phyloP scores from a whole-genome alignment of 202 grass and related monocot genomes.

The Brachypodium distachyon region DNA sequence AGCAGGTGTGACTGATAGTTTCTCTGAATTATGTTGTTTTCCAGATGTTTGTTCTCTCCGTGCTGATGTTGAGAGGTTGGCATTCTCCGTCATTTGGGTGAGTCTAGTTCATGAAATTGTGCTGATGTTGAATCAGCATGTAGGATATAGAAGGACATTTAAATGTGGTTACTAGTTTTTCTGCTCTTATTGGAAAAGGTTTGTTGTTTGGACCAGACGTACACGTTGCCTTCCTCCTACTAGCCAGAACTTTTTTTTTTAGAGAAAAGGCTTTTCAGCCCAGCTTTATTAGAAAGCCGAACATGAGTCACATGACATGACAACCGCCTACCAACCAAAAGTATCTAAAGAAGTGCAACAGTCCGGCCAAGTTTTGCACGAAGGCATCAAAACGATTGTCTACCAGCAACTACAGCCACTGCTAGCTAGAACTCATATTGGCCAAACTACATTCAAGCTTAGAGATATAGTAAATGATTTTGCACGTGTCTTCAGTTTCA shows the following conservation, averaged over 20 bases:
- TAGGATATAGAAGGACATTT: background rate
- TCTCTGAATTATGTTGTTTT: conserved; percentile 19
- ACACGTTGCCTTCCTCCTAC: background rate
- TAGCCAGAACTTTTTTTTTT: too few relatives aligned
- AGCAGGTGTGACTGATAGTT: conserved; percentile 3
- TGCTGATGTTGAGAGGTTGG: conserved; percentile 84
- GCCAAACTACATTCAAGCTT: conserved; percentile 3
- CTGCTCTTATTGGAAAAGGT: background rate
- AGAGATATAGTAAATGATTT: background rate
- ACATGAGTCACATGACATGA: too few relatives aligned
- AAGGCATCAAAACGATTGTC: too few relatives aligned
- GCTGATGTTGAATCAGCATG: background rate
- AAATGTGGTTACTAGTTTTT: background rate
- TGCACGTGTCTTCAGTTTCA: background rate
- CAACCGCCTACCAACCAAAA: too few relatives aligned
- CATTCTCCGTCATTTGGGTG: conserved; percentile 98
- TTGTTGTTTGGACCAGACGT: background rate
- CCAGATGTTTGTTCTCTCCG: conserved; percentile 98
- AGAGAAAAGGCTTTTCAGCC: too few relatives aligned
- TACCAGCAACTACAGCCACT: too few relatives aligned
- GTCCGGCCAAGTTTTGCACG: too few relatives aligned
- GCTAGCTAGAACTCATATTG: too few relatives aligned
- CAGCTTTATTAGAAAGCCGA: too few relatives aligned
- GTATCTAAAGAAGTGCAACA: too few relatives aligned
- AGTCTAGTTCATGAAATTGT: conserved; percentile 16